These are phyloP conservation scores for Halenospora varia DNA, from an alignment of 495 filamentous ascomycete genomes.

Conservation along the genomic window DNA sequence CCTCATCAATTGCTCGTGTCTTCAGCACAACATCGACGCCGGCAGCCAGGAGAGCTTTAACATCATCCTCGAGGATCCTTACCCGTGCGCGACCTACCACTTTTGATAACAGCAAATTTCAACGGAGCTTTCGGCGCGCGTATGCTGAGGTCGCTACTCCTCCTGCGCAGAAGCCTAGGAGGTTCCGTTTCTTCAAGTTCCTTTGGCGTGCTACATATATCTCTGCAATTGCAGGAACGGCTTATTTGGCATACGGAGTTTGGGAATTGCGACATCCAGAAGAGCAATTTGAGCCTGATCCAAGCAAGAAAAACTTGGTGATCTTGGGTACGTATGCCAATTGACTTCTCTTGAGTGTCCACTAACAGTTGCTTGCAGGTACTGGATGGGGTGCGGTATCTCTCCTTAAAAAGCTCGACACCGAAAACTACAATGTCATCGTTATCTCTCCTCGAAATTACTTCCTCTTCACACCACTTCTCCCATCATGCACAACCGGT, in stretches of 20 bases:
- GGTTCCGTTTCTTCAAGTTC: conserved; percentile 51
- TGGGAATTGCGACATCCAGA: conserved; percentile 75
- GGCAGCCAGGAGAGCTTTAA: conserved; percentile 11
- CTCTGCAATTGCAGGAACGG: conserved; percentile 60
- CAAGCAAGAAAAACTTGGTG: conserved; percentile 93
- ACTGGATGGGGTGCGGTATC: conserved; percentile 97
- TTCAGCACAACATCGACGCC: not conserved
- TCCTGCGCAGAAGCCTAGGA: conserved; percentile 27
- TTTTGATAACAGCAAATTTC: conserved; percentile 15
- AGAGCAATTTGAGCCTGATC: conserved; percentile 76
- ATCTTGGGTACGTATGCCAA: conserved; percentile 69
- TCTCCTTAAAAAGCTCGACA: conserved; percentile 96
- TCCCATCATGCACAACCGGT: conserved; percentile 95
- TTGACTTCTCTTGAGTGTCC: conserved; percentile 1
- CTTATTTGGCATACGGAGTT: conserved; percentile 72
- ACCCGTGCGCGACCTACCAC: conserved; percentile 17
- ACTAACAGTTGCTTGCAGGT: conserved; percentile 43
- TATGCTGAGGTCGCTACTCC: conserved; percentile 22
- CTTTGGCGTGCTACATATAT: conserved; percentile 76
- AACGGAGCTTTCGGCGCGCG: conserved; percentile 18
- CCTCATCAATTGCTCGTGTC: conserved; percentile 20
- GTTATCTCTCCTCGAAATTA: conserved; percentile 97
- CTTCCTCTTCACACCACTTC: conserved; percentile 97
- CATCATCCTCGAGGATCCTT: conserved; percentile 7
- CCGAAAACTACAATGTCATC: conserved; percentile 96